These are phyloP conservation scores for Herpotrichia juniperi DNA, from an alignment of 2,329 filamentous ascomycete species.

Conservation along the genomic window DNA sequence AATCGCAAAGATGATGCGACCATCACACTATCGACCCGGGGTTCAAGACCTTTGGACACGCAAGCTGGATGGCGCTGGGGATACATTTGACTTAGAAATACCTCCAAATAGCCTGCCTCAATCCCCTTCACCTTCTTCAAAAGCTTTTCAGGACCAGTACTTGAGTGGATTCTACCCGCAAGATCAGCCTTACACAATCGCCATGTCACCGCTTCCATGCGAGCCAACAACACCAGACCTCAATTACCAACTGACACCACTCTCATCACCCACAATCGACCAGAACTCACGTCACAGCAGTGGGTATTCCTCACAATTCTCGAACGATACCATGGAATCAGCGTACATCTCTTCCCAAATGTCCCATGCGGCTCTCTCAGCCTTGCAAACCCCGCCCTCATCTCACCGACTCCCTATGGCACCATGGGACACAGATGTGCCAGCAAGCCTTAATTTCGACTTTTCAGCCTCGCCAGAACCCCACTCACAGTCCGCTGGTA, in stretches of 20 bases:
- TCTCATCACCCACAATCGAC: constrained; percentile 38
- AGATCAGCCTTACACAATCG: constrained; percentile 30
- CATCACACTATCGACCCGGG: constrained; percentile 52
- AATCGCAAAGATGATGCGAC: constrained; percentile 60
- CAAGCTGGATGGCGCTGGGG: constrained; percentile 51
- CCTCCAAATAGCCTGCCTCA: constrained; percentile 34
- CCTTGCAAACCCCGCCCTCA: constrained; percentile 45
- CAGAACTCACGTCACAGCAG: constrained; percentile 19
- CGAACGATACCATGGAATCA: constrained; percentile 19
- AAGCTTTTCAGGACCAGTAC: constrained; percentile 30
- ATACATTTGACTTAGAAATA: constrained; percentile 58
- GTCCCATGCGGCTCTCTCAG: constrained; percentile 39
- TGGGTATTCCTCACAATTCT: constrained; percentile 27
- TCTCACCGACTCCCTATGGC: constrained; percentile 35
- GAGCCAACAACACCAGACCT: constrained; percentile 19
- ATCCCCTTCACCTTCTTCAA: constrained; percentile 35
- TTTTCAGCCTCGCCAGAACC: constrained; percentile 41
- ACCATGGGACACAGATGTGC: constrained; percentile 37
- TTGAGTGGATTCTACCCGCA: constrained; percentile 27
- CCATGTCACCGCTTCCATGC: constrained; percentile 24
- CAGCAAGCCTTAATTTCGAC: constrained; percentile 34
- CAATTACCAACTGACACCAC: constrained; percentile 42
- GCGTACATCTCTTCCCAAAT: constrained; percentile 24
- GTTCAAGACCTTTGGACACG: constrained; percentile 60
- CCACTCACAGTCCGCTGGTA: constrained; percentile 14